Evolutionary conservation across 2,329 filamentous ascomycete species (phyloP), one percentile per base, ranked within the genome.

Genomic region (Neofusicoccum sp.): DNA sequence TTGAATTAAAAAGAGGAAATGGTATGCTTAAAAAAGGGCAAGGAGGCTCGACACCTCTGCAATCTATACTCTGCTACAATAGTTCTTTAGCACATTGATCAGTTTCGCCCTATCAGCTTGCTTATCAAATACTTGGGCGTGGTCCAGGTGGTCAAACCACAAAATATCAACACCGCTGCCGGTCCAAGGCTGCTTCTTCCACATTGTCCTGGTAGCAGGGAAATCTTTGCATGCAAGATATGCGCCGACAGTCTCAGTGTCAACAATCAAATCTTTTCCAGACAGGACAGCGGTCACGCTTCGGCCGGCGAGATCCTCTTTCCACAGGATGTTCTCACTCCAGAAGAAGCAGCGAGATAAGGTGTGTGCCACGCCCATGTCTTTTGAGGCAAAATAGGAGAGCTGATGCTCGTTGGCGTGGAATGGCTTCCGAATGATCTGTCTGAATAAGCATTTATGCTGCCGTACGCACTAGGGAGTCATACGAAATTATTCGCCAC

Each of bases 401-500:
- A 91, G 75, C 69, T 88, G 83, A 77, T 84, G 86, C 71, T 91
- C 86, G 63, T 88, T 89, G n/a, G 88, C 86, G 1, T 61, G 57
- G 8, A 57, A 59, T 1, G 73, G 73, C 16, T 56, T 63, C 12
- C 73, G 67, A 5, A 67, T 12, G 34, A 36, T 54, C 49, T 54
- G 24, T 5, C 30, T 2, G 6, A 5, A 16, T 24, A 9, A 12
- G 31, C 3, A 5, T 67, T 83, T 75, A 63, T 62, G 0, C 69
- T 70, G 12, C 63, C 43, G 4, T 68, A 65, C 4, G 80, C 12
- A 20, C 0, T 3, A 12, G 5, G 9, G 2, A 8, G 5, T 12
- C 49, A 76, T 9, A 83, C 86, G 69, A 91, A 90, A 73, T 90
- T 91, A 77, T 86, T 90, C 9, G 87, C 86, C 33, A 90, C 86